Evolutionary conservation across 305 asterid species (phyloP).

Genomic region (Nicotiana rustica): DNA sequence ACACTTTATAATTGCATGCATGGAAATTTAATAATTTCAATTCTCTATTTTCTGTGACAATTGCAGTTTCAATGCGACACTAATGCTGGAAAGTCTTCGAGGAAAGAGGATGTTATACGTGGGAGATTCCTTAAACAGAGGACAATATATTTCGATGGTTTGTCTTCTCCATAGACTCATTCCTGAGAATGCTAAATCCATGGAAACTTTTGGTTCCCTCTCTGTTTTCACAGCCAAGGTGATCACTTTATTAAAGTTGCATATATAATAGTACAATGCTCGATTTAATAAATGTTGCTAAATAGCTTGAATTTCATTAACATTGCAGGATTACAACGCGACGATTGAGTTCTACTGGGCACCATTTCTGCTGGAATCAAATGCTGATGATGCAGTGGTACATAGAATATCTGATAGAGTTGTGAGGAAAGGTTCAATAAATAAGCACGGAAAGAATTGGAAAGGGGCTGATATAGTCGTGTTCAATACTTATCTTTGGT

Average conservation of each 20-base stretch:
- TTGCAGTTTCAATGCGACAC: slow-evolving; percentile 42
- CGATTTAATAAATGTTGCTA: neutral
- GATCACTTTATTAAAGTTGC: neutral
- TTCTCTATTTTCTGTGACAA: no score
- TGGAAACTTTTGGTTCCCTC: slow-evolving; percentile 38
- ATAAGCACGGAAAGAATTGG: slow-evolving; percentile 44
- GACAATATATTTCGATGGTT: slow-evolving; percentile 44
- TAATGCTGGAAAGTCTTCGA: slow-evolving; percentile 43
- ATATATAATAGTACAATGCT: neutral
- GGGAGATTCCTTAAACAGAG: slow-evolving; percentile 47
- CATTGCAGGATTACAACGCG: slow-evolving; percentile 42
- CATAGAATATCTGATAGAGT: slow-evolving; percentile 41
- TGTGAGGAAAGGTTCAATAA: slow-evolving; percentile 45
- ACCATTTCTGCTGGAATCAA: slow-evolving; percentile 48
- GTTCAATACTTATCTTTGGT: slow-evolving; percentile 48
- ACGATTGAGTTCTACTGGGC: slow-evolving; percentile 49
- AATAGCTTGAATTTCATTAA: neutral
- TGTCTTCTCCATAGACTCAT: slow-evolving; percentile 44
- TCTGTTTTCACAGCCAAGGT: slow-evolving; percentile 47
- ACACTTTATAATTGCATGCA: neutral
- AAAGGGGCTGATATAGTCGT: slow-evolving; percentile 45
- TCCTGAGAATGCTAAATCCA: slow-evolving; percentile 44
- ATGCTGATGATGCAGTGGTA: slow-evolving; percentile 41
- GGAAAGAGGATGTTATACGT: slow-evolving; percentile 48
- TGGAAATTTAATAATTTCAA: neutral